Conservation (phyloP, 345 rosid genomes). For the Citropsis articulata region DNA sequence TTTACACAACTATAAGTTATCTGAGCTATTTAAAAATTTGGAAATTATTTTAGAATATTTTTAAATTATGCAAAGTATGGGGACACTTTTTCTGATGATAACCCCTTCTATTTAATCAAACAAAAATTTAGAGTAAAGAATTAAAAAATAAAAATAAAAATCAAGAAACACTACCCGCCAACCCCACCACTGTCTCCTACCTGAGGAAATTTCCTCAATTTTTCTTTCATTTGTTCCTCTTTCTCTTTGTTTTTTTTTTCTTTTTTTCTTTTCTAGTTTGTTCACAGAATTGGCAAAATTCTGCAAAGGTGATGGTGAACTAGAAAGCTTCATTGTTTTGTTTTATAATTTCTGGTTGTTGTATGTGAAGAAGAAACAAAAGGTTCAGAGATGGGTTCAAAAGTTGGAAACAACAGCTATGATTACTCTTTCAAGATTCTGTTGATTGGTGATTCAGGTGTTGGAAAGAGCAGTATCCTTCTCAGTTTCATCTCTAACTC, state of each 20-base stretch:
- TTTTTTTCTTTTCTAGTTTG: not conserved
- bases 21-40: too few species aligned
- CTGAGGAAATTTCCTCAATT: constrained; percentile 27
- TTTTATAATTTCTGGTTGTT: not conserved
- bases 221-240: not conserved
- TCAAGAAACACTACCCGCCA: constrained; percentile 19
- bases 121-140: not conserved
- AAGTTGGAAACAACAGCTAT: constrained; percentile 47
- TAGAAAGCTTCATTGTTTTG: not conserved
- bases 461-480: constrained; percentile 93
- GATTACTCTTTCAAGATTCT: constrained; percentile 93
- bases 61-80: too few species aligned
- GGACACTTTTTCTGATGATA: too few species aligned
- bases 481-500: constrained; percentile 73
- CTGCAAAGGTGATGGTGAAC: not conserved
- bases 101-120: not conserved
- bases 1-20: too few species aligned
- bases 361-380: not conserved
- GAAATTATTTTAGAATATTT: too few species aligned
- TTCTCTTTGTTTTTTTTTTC: too few species aligned
- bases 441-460: constrained; percentile 95
- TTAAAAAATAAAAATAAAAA: not conserved
- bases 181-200: constrained; percentile 24
- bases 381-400: constrained; percentile 26
- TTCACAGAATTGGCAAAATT: not conserved